Evolutionary conservation across 768 basidiomycete genomes (phyloP).

Genomic region (Mrakia frigida): DNA sequence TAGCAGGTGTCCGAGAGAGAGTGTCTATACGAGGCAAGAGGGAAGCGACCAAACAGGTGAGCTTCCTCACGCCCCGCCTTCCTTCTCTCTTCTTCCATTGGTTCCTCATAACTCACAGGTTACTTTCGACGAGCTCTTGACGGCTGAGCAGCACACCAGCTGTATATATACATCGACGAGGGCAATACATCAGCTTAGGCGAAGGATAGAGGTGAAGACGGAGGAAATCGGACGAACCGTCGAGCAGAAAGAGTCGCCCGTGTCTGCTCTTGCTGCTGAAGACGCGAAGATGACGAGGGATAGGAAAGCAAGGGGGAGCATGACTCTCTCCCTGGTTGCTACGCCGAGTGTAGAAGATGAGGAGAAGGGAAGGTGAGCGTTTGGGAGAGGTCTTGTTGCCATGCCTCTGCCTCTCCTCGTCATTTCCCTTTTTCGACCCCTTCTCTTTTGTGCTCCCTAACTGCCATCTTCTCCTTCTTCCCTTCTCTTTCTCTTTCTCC

Average conservation of each 20-base stretch:
- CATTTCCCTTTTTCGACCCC: neutral
- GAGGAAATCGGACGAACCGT: neutral
- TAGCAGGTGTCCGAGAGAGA: neutral
- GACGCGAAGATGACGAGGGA: neutral
- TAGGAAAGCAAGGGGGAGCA: neutral
- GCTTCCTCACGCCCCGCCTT: neutral
- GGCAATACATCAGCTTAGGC: neutral
- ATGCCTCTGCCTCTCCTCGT: neutral
- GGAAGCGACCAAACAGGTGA: neutral
- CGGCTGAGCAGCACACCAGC: slow-evolving; percentile 9
- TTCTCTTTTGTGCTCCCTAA: neutral
- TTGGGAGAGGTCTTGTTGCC: too few relatives aligned
- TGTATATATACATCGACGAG: neutral
- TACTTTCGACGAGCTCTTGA: slow-evolving; percentile 7
- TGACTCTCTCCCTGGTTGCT: neutral
- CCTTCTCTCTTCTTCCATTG: neutral
- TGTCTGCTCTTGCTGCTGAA: neutral
- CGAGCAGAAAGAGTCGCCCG: slow-evolving; percentile 20
- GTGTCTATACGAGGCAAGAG: slow-evolving; percentile 1
- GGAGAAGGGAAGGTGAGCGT: neutral
- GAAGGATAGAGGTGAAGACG: neutral
- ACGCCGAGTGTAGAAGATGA: neutral
- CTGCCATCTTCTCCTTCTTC: neutral
- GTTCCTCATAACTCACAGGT: slow-evolving; percentile 7
- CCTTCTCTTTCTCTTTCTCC: neutral